Evolutionary conservation across 2,329 filamentous ascomycete species (phyloP).

Genomic region (Curvularia verruculosa): DNA sequence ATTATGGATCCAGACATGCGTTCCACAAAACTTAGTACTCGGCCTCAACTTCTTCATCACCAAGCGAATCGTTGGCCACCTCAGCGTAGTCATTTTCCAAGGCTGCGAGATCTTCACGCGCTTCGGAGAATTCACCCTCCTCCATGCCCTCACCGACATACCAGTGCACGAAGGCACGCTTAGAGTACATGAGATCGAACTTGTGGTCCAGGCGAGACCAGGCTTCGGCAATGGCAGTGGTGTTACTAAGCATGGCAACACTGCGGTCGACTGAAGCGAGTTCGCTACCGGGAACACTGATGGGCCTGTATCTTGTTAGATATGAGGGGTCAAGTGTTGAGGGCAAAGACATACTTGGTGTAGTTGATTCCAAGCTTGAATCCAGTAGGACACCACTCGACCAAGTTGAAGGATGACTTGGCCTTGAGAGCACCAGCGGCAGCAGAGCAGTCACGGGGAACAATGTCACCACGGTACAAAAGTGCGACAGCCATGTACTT

Average conservation of each 20-base stretch:
- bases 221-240: slow-evolving; percentile 74
- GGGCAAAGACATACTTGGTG: slow-evolving; percentile 54
- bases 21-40: slow-evolving; percentile 46
- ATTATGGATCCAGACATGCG: slow-evolving; percentile 23
- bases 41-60: slow-evolving; percentile 57
- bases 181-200: slow-evolving; percentile 80
- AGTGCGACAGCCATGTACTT: slow-evolving; percentile 79
- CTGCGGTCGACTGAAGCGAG: slow-evolving; percentile 97
- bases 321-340: neutral
- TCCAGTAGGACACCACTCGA: slow-evolving; percentile 77
- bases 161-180: slow-evolving; percentile 78
- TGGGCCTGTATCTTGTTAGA: slow-evolving; percentile 68
- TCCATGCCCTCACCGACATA: slow-evolving; percentile 92
- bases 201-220: slow-evolving; percentile 76
- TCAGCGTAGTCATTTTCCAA: slow-evolving; percentile 88
- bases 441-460: slow-evolving; percentile 71
- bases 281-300: slow-evolving; percentile 95
- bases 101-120: slow-evolving; percentile 82
- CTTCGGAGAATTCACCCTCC: slow-evolving; percentile 88
- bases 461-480: slow-evolving; percentile 73
- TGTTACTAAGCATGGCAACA: slow-evolving; percentile 81
- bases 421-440: slow-evolving; percentile 72
- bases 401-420: slow-evolving; percentile 74
- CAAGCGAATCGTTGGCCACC: slow-evolving; percentile 72
- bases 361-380: slow-evolving; percentile 81